Evolutionary conservation across 495 filamentous ascomycete genomes (phyloP).

Genomic region (Amphirosellinia nigrospora): DNA sequence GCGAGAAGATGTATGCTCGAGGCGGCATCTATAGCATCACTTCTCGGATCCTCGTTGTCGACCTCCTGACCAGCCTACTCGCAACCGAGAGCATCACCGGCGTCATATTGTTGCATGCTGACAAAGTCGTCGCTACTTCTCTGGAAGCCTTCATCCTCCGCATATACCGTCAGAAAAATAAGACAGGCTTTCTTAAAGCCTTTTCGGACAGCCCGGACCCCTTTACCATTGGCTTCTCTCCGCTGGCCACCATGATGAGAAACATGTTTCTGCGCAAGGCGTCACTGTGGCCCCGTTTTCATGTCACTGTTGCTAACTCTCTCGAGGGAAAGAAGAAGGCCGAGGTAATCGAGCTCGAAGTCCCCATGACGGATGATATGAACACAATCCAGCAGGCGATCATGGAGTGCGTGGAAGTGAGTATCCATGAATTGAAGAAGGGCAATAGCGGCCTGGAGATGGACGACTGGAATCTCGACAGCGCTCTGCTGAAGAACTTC

Average conservation of each 20-base stretch:
- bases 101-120: slow-evolving; percentile 86
- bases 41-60: slow-evolving; percentile 91
- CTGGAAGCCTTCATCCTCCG: slow-evolving; percentile 94
- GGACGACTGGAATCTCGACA: slow-evolving; percentile 97
- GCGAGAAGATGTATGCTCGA: slow-evolving; percentile 86
- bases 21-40: slow-evolving; percentile 97
- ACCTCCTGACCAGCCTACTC: slow-evolving; percentile 83
- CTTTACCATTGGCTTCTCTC: slow-evolving; percentile 88
- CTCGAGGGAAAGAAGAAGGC: slow-evolving; percentile 93
- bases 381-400: slow-evolving; percentile 90
- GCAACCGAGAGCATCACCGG: slow-evolving; percentile 87
- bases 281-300: slow-evolving; percentile 94
- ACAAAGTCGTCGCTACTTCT: slow-evolving; percentile 85
- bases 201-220: slow-evolving; percentile 95
- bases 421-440: slow-evolving; percentile 90
- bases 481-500: slow-evolving; percentile 90
- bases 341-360: slow-evolving; percentile 94
- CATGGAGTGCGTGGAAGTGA: slow-evolving; percentile 94
- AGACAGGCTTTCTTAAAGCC: slow-evolving; percentile 90
- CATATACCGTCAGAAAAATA: slow-evolving; percentile 92
- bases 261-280: slow-evolving; percentile 90
- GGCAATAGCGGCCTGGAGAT: slow-evolving; percentile 87
- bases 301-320: slow-evolving; percentile 84
- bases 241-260: slow-evolving; percentile 87
- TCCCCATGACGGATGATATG: slow-evolving; percentile 97